Conservation (phyloP, 2,329 filamentous ascomycete genomes). For the Raffaelea arxii region DNA sequence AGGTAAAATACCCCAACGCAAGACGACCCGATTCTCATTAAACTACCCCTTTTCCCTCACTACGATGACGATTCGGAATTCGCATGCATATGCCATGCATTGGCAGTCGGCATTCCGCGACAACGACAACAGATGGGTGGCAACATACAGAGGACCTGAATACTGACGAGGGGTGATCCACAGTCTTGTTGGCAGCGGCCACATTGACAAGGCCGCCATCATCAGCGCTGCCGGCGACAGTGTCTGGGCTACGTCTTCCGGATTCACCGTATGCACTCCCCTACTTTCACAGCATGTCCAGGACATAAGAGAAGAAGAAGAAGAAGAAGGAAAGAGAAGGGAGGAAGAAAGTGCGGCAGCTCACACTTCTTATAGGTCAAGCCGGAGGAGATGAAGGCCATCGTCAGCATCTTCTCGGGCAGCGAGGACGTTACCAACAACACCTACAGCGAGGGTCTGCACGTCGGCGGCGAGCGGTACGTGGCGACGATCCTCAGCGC, state of each 20-base stretch:
- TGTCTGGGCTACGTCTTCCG: constrained; percentile 61
- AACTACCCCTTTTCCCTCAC: neutral
- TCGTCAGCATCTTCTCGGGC: constrained; percentile 42
- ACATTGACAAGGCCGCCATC: constrained; percentile 78
- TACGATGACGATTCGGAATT: too few species aligned
- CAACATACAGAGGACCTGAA: neutral
- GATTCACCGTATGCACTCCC: constrained; percentile 58
- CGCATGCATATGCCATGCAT: too few species aligned
- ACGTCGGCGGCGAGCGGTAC: constrained; percentile 69
- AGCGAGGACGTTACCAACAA: constrained; percentile 45
- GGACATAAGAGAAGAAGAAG: too few species aligned
- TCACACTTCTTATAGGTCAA: constrained; percentile 35
- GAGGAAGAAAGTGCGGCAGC: too few species aligned
- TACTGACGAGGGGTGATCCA: constrained; percentile 5
- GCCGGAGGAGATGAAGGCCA: constrained; percentile 48
- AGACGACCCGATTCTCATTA: too few species aligned
- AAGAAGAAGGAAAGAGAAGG: too few species aligned
- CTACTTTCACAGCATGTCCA: too few species aligned
- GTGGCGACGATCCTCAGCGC: constrained; percentile 54
- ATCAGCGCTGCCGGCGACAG: constrained; percentile 73
- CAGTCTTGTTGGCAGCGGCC: constrained; percentile 71
- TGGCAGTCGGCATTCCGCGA: too few species aligned
- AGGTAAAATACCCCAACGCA: constrained; percentile 10
- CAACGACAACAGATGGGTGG: neutral
- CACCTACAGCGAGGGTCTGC: constrained; percentile 62